These are phyloP conservation scores for Tylopilus subfusipes DNA, from an alignment of 768 basidiomycete genomes.

Conservation along the genomic window DNA sequence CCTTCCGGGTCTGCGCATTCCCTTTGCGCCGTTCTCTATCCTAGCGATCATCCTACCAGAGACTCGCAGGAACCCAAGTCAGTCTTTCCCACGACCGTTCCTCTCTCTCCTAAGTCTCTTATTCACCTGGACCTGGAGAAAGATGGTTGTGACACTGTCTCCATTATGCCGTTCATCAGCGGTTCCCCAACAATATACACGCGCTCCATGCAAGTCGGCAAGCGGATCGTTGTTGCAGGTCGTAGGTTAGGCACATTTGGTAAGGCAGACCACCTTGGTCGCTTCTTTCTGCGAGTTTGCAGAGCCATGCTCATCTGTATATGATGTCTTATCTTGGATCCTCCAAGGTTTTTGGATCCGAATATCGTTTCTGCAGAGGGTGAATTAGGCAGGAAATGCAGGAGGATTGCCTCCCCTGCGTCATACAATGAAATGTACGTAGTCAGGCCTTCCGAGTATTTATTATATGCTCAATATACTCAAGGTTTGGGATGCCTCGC, in stretches of 20 bases:
- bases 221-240: constrained; percentile 16
- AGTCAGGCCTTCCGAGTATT: neutral
- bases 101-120: constrained; percentile 3
- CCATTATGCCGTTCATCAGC: constrained; percentile 19
- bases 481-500: constrained; percentile 22
- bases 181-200: constrained; percentile 21
- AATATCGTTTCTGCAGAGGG: constrained; percentile 14
- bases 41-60: constrained; percentile 11
- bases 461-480: neutral
- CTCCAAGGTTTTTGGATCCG: constrained; percentile 16
- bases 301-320: neutral
- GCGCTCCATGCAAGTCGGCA: constrained; percentile 20
- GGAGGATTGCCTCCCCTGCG: constrained; percentile 20
- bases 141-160: constrained; percentile 21
- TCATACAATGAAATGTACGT: constrained; percentile 25
- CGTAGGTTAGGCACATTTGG: constrained; percentile 20
- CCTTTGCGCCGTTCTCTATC: constrained; percentile 17
- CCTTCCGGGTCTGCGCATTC: constrained; percentile 20
- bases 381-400: constrained; percentile 20
- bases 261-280: constrained; percentile 10
- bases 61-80: constrained; percentile 21
- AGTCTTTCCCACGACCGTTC: neutral
- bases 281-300: constrained; percentile 18
- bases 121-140: constrained; percentile 26
- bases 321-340: neutral